A percentile compares a stretch with the other conserved stretches of the same genome.
These are phyloP conservation scores for Chlorencoelia australis DNA, from an alignment of 2,329 filamentous ascomycete genomes.

Conservation along the genomic window DNA sequence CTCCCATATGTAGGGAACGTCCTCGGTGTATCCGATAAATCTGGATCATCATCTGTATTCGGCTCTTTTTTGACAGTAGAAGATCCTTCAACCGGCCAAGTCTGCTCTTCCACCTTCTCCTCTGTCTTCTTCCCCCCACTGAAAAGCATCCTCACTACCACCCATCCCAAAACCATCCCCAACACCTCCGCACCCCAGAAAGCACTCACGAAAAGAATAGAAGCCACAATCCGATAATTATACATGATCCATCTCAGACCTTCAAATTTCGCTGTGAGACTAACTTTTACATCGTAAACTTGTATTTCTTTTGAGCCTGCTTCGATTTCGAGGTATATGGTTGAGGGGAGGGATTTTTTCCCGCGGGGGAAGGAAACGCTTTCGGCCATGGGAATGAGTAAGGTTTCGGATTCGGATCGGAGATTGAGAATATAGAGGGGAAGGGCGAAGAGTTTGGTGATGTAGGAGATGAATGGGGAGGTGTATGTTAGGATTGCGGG, in stretches of 20 bases:
- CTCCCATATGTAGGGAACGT: conserved; percentile 35
- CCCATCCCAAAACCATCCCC: conserved; percentile 57
- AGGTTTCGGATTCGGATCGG: conserved; percentile 49
- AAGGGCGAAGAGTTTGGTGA: conserved; percentile 51
- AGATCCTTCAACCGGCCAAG: conserved; percentile 1
- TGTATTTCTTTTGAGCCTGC: conserved; percentile 50
- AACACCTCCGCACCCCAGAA: conserved; percentile 74
- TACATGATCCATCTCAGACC: conserved; percentile 84
- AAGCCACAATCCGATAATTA: conserved; percentile 62
- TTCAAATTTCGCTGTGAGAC: conserved; percentile 63
- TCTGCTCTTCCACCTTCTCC: conserved; percentile 17
- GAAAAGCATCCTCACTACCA: conserved; percentile 29
- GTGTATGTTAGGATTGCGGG: conserved; percentile 70
- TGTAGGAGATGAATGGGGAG: conserved; percentile 59
- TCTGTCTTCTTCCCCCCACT: conserved; percentile 14
- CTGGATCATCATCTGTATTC: conserved; percentile 23
- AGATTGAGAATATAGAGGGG: conserved; percentile 61
- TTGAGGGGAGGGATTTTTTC: conserved; percentile 35
- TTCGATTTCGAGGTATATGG: conserved; percentile 35
- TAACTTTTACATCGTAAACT: conserved; percentile 60
- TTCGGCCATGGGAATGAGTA: conserved; percentile 67
- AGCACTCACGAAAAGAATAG: conserved; percentile 52
- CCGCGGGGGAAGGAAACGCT: conserved; percentile 48
- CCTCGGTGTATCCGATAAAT: conserved; percentile 34
- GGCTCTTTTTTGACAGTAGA: conserved; percentile 10